Evolutionary conservation across 495 filamentous ascomycete species (phyloP).

Genomic region (Penicillium goetzii): DNA sequence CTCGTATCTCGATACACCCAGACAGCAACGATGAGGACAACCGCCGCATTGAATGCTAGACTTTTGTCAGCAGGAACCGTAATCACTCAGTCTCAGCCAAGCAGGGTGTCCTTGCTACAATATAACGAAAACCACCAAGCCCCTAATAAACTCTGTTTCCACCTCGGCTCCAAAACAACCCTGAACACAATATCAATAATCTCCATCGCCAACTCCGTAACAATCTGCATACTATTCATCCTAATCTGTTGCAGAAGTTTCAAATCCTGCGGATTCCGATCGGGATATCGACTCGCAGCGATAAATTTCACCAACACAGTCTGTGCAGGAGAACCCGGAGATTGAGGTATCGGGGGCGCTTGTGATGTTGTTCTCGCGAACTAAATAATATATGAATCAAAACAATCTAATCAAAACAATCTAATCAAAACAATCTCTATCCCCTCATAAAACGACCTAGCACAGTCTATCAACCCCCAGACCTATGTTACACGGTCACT

Average conservation of each 20-base stretch:
- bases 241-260: slow-evolving; percentile 35
- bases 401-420: no score
- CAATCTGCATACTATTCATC: slow-evolving; percentile 38
- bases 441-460: no score
- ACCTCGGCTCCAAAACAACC: slow-evolving; percentile 28
- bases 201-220: slow-evolving; percentile 38
- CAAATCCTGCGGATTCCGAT: slow-evolving; percentile 26
- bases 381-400: no score
- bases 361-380: no score
- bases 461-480: no score
- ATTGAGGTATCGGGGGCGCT: slow-evolving; percentile 42
- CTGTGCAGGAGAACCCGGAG: slow-evolving; percentile 41
- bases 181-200: slow-evolving; percentile 42
- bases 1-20: slow-evolving; percentile 30
- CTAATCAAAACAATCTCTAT: no score
- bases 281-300: slow-evolving; percentile 29
- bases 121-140: slow-evolving; percentile 49
- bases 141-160: slow-evolving; percentile 36
- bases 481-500: no score
- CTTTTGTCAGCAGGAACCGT: not conserved
- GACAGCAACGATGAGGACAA: slow-evolving; percentile 40
- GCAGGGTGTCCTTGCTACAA: slow-evolving; percentile 31
- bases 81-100: not conserved
- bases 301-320: slow-evolving; percentile 38
- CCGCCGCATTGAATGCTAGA: slow-evolving; percentile 45